Base-by-base conservation (phyloP, 306 rosid species). In the Dalbergia cochinchinensis region DNA sequence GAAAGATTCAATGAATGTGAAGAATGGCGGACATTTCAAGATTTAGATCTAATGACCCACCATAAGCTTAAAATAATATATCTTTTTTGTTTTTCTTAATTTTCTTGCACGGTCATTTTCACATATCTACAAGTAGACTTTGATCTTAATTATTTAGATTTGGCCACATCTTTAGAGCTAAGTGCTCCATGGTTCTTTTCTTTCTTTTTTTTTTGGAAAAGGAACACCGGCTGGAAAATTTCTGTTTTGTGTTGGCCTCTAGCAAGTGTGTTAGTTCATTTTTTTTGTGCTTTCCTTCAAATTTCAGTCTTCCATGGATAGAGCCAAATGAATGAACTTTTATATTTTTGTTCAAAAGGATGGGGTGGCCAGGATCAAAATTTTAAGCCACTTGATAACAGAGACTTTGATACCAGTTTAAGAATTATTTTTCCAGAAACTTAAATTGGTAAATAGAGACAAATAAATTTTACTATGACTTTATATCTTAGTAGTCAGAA, bases 111-210 rank as follows among this genome's bases (percentile, higher is more conserved):
- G 10, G 80, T 85, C 81, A 35, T 53, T 61, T 69, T 82, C 73
- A 69, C 31, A 69, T 72, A 39, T 53, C 74, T 41, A 72, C 14
- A 15, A 51, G 11, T 51, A 63, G 48, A 77, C 72, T 45, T 77
- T 78, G 67, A 70, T 47, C 42, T 53, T 60, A 44, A 47, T 47
- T 47, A 47, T 47, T 62, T 54, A 64, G 61, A 72, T 73, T 64
- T 80, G 65, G 31, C 42, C 71, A 72, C 63, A 76, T 71, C 74
- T 75, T 65, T 76, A 72, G 42, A 76, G 72, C 41, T 51, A 50
- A 66, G 35, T 76, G 39, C 45, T 77, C 44, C 76, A 58, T 13
- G 41, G 50, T 60, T 50, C 42, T 0, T 37, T 37, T 37, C 42
- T 0, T 37, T 37, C 5, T 37, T 4, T 3, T 37, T 37, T 6